Conservation (phyloP, 495 filamentous ascomycete species). For the Talaromyces thailandensis region DNA sequence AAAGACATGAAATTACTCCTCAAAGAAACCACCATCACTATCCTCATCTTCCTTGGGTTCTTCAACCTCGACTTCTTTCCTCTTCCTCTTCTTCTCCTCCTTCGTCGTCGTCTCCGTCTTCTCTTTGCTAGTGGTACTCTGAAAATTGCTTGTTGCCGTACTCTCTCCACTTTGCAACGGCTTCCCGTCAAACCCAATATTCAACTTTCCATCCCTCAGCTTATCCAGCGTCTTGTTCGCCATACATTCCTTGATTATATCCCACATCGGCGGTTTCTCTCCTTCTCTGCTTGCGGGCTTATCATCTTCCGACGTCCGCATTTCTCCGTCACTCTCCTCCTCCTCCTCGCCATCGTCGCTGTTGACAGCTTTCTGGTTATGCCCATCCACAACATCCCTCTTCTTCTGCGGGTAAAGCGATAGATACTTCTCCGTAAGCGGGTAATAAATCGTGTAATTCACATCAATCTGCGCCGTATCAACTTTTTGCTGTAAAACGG, state of each 20-base stretch:
- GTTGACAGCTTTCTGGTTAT: conserved; percentile 6
- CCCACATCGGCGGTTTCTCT: conserved; percentile 57
- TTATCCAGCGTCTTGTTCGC: conserved; percentile 52
- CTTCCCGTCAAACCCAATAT: conserved; percentile 17
- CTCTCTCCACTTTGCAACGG: not conserved
- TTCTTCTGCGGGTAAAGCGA: conserved; percentile 56
- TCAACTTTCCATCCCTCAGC: conserved; percentile 43
- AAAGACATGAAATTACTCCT: conserved; percentile 10
- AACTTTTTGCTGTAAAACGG: conserved; percentile 46
- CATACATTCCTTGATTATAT: conserved; percentile 58
- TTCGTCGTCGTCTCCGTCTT: not conserved
- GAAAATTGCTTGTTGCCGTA: conserved; percentile 5
- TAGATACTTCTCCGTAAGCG: conserved; percentile 69
- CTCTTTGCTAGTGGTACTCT: not conserved
- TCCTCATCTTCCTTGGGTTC: conserved; percentile 24
- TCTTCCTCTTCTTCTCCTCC: conserved; percentile 9
- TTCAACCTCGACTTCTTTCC: conserved; percentile 1
- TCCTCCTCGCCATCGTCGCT: not conserved
- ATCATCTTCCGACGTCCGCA: conserved; percentile 11
- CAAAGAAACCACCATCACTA: conserved; percentile 52
- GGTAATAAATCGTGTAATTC: conserved; percentile 79
- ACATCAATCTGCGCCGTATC: conserved; percentile 69
- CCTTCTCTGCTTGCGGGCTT: conserved; percentile 5
- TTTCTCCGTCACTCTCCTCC: conserved; percentile 12
- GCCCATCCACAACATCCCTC: conserved; percentile 11